phyloP scores from a whole-genome alignment of 192 early-diverging fungal genomes.

The Irineochytrium annulatum region DNA sequence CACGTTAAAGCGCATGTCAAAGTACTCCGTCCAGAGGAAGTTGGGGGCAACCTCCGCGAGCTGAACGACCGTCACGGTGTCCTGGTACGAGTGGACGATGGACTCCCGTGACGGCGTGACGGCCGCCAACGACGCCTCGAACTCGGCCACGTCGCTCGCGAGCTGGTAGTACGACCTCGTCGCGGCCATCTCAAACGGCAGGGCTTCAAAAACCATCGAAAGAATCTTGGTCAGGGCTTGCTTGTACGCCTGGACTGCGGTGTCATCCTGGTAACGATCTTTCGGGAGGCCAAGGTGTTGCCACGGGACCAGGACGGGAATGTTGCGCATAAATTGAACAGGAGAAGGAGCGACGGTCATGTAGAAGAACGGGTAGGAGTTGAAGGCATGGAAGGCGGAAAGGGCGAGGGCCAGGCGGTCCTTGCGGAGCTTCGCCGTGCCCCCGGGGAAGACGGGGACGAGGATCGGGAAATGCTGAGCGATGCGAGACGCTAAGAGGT shows the following conservation, averaged over 20 bases:
- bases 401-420: not conserved
- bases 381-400: slow-evolving; percentile 1
- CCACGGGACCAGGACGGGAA: slow-evolving; percentile 6
- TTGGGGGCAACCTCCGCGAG: not conserved
- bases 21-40: not conserved
- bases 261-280: slow-evolving; percentile 3
- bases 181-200: not conserved
- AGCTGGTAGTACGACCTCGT: not conserved
- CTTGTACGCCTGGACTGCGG: slow-evolving; percentile 3
- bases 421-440: not conserved
- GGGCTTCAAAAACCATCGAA: not conserved
- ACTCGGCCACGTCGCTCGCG: not conserved
- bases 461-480: slow-evolving; percentile 5
- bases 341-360: not conserved
- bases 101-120: not conserved
- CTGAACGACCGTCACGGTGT: not conserved
- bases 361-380: slow-evolving; percentile 5
- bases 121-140: not conserved
- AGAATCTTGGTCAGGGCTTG: not conserved
- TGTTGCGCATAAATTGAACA: not conserved
- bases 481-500: not conserved
- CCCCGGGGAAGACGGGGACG: slow-evolving; percentile 10
- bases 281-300: slow-evolving; percentile 6
- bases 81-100: not conserved
- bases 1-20: not conserved